Conservation (phyloP, 2,329 filamentous ascomycete species). For the Colletotrichum somersetense region DNA sequence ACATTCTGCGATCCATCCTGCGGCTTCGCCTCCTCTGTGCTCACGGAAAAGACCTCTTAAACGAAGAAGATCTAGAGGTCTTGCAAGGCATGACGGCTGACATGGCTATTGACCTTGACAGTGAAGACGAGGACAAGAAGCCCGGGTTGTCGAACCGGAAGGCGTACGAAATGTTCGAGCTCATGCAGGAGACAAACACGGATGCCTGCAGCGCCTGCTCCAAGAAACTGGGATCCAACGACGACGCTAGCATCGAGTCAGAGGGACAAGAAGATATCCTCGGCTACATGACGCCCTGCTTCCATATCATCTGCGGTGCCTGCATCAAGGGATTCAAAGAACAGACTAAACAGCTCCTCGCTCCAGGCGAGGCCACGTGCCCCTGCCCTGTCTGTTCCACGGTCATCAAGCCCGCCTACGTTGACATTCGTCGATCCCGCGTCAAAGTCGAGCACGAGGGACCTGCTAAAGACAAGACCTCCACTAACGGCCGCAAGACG, state of each 20-base stretch:
- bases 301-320: conserved; percentile 82
- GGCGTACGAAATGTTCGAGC: conserved; percentile 86
- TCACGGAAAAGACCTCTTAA: conserved; percentile 91
- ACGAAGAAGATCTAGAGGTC: conserved; percentile 82
- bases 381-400: conserved; percentile 78
- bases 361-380: conserved; percentile 57
- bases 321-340: conserved; percentile 75
- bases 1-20: conserved; percentile 91
- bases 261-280: conserved; percentile 75
- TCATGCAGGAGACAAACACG: conserved; percentile 85
- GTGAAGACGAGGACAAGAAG: conserved; percentile 72
- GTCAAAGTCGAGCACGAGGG: conserved; percentile 69
- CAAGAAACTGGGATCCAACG: conserved; percentile 70
- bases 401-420: conserved; percentile 73
- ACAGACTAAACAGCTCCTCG: conserved; percentile 58
- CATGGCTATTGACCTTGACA: conserved; percentile 90
- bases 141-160: conserved; percentile 74
- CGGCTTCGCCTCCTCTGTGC: conserved; percentile 91
- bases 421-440: conserved; percentile 75
- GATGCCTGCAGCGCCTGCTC: conserved; percentile 81
- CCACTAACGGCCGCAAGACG: conserved; percentile 46
- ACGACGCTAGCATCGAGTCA: conserved; percentile 67
- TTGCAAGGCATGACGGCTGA: conserved; percentile 86
- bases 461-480: conserved; percentile 53
- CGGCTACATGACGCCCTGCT: conserved; percentile 87